A percentile compares a stretch with the other conserved stretches of the same genome.
phyloP scores from a whole-genome alignment of 2,329 filamentous ascomycete genomes.

The Fusarium avenaceum region DNA sequence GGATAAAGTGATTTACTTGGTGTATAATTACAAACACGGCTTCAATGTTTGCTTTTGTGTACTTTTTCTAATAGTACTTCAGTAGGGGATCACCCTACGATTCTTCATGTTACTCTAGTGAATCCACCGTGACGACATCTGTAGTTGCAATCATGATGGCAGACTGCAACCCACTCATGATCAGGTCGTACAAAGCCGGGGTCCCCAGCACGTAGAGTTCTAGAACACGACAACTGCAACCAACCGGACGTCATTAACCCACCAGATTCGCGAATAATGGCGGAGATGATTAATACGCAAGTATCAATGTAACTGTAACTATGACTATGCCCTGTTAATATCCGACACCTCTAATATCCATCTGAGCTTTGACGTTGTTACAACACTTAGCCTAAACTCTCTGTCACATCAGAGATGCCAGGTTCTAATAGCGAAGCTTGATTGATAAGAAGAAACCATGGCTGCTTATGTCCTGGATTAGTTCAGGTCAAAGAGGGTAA shows the following conservation, averaged over 20 bases:
- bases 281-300: no score
- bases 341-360: no score
- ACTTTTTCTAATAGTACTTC: background rate
- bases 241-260: background rate
- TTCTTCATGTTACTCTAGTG: background rate
- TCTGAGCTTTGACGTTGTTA: no score
- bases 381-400: no score
- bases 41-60: conserved; percentile 1
- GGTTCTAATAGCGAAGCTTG: no score
- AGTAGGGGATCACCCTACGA: background rate
- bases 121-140: no score
- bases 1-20: background rate
- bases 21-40: background rate
- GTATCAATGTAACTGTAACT: no score
- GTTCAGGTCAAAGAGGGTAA: no score
- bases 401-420: no score
- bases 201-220: background rate
- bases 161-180: background rate
- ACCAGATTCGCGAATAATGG: background rate
- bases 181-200: background rate
- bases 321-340: no score
- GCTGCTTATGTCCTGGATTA: no score
- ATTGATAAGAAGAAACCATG: no score
- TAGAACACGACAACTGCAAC: background rate
- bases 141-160: background rate